These are phyloP conservation scores for Phragmites australis DNA, from an alignment of 176 grass and related monocot species.

Conservation along the genomic window DNA sequence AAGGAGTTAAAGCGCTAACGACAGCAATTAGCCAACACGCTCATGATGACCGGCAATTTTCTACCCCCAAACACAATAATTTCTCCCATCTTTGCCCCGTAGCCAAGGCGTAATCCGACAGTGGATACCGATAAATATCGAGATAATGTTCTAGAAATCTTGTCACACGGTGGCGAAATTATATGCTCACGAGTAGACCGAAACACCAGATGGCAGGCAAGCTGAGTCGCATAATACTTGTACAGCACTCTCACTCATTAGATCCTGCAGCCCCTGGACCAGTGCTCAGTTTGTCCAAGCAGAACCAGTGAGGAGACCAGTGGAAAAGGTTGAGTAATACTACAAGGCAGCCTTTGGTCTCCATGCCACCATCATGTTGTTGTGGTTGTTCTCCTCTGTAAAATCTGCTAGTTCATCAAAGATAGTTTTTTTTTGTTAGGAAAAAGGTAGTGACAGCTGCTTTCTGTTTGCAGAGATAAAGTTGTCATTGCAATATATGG, in stretches of 20 bases:
- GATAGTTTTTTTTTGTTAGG: neutral
- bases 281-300: conserved; percentile 24
- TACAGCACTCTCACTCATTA: conserved; percentile 21
- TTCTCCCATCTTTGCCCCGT: conserved; percentile 23
- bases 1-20: conserved; percentile 18
- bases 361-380: conserved; percentile 23
- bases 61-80: conserved; percentile 28
- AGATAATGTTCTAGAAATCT: conserved; percentile 27
- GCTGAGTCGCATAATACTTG: conserved; percentile 25
- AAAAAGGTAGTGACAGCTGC: neutral
- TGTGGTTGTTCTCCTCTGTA: conserved; percentile 7
- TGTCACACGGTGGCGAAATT: conserved; percentile 27
- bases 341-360: conserved; percentile 33
- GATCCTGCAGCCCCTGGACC: conserved; percentile 41
- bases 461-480: neutral
- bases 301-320: conserved; percentile 30
- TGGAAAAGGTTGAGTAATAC: conserved; percentile 12
- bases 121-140: neutral
- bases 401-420: neutral
- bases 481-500: neutral
- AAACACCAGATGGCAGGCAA: neutral
- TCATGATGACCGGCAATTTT: conserved; percentile 22
- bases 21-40: conserved; percentile 12
- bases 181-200: conserved; percentile 11
- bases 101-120: neutral